Conservation (phyloP, 352 stramenopile species). For the Globisporangium nagaii region DNA sequence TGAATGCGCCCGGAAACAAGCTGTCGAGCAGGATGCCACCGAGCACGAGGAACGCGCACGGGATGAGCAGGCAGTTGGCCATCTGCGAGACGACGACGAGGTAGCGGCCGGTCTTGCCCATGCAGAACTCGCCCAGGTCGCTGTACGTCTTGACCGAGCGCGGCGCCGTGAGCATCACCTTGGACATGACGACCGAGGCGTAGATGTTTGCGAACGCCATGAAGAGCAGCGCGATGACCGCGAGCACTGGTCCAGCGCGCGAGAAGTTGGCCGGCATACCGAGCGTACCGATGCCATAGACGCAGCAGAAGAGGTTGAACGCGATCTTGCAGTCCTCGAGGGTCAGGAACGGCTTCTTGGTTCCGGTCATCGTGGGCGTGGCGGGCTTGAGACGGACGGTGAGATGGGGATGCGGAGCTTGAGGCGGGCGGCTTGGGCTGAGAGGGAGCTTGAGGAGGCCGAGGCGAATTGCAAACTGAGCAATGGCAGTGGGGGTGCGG, state of each 20-base stretch:
- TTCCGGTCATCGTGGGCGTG: background rate
- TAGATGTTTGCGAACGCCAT: slow-evolving; percentile 24
- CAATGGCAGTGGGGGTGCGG: too few species aligned
- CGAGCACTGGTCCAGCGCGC: slow-evolving; percentile 15
- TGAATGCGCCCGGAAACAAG: slow-evolving; percentile 15
- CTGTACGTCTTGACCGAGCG: slow-evolving; percentile 18
- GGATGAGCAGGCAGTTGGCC: slow-evolving; percentile 9
- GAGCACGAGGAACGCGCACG: slow-evolving; percentile 20
- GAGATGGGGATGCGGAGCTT: background rate
- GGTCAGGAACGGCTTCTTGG: slow-evolving; percentile 13
- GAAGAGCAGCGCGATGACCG: slow-evolving; percentile 19
- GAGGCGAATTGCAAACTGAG: too few species aligned
- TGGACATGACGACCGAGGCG: slow-evolving; percentile 18
- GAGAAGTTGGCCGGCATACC: slow-evolving; percentile 25
- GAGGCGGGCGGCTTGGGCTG: too few species aligned
- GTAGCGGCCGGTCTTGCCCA: slow-evolving; percentile 19
- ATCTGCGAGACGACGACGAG: slow-evolving; percentile 14
- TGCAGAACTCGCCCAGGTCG: slow-evolving; percentile 25
- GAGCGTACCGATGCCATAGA: slow-evolving; percentile 26
- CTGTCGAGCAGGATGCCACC: slow-evolving; percentile 14
- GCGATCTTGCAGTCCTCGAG: slow-evolving; percentile 24
- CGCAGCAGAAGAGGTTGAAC: slow-evolving; percentile 14
- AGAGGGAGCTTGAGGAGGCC: too few species aligned
- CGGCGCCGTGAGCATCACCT: slow-evolving; percentile 19
- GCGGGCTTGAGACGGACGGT: background rate